Conservation (phyloP, 192 early-diverging fungal species). For the Mortierella claussenii region DNA sequence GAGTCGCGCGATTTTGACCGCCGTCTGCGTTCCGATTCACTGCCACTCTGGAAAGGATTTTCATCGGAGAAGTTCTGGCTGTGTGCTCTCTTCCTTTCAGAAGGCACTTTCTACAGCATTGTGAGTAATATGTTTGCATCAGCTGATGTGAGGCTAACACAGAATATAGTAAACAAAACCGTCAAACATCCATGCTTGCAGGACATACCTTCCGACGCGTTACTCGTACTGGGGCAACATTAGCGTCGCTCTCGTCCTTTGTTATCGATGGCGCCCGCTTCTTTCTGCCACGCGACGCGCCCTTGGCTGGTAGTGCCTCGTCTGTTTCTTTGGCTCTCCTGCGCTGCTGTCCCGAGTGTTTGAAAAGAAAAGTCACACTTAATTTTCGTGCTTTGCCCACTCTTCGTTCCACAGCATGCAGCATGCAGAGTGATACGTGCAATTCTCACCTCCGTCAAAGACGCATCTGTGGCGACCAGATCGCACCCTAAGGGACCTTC, state of each 20-base stretch:
- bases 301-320: not conserved
- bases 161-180: not conserved
- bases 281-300: not conserved
- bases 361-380: not conserved
- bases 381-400: not conserved
- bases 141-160: too few relatives aligned
- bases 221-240: not conserved
- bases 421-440: not conserved
- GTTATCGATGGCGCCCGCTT: not conserved
- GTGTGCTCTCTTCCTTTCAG: not conserved
- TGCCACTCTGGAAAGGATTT: slow-evolving; percentile 53
- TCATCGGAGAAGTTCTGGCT: slow-evolving; percentile 32
- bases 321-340: not conserved
- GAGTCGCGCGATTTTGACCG: slow-evolving; percentile 18
- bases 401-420: not conserved
- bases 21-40: slow-evolving; percentile 29
- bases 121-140: too few relatives aligned
- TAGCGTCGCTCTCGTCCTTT: not conserved
- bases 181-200: not conserved
- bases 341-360: not conserved
- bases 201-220: not conserved
- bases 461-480: too few relatives aligned
- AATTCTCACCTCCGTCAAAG: too few relatives aligned
- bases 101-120: not conserved
- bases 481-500: not conserved